phyloP scores from a whole-genome alignment of 208 protist species.

The Leishmania arabica region DNA sequence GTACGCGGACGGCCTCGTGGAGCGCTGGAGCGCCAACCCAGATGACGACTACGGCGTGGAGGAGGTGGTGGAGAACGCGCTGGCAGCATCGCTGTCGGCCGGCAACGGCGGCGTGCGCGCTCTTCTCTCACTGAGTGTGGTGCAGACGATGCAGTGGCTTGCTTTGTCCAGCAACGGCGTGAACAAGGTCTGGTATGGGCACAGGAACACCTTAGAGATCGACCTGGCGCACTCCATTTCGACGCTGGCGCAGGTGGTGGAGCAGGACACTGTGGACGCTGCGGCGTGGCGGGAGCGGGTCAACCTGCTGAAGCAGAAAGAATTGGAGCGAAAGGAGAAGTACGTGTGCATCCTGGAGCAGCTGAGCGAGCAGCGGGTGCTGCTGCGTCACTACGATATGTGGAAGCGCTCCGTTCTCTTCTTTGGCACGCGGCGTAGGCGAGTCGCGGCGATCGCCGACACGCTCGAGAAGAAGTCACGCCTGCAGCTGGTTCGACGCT shows the following conservation, averaged over 20 bases:
- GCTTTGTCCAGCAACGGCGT: constrained; percentile 84
- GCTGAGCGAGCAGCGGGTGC: constrained; percentile 55
- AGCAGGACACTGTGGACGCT: constrained; percentile 69
- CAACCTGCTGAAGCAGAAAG: constrained; percentile 46
- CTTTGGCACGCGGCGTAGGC: background rate
- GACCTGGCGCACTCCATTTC: constrained; percentile 51
- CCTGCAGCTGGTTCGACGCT: constrained; percentile 48
- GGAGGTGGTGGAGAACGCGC: constrained; percentile 63
- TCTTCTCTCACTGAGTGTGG: constrained; percentile 49
- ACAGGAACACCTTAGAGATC: constrained; percentile 77
- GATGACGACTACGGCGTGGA: constrained; percentile 90
- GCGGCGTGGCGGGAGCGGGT: constrained; percentile 69
- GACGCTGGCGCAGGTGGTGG: constrained; percentile 62
- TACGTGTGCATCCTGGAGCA: constrained; percentile 67
- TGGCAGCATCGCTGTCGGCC: background rate
- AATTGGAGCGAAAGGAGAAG: constrained; percentile 58
- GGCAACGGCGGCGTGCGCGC: constrained; percentile 22
- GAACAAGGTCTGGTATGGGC: constrained; percentile 89
- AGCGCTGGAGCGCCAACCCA: constrained; percentile 83
- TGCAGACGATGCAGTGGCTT: constrained; percentile 82
- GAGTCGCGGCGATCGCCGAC: constrained; percentile 28
- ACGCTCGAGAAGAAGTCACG: constrained; percentile 33
- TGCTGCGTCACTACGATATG: constrained; percentile 60
- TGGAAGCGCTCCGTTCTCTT: constrained; percentile 46
- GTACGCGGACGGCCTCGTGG: constrained; percentile 76